phyloP scores from a whole-genome alignment of 169 alveolate genomes.

The Theileria parva region DNA sequence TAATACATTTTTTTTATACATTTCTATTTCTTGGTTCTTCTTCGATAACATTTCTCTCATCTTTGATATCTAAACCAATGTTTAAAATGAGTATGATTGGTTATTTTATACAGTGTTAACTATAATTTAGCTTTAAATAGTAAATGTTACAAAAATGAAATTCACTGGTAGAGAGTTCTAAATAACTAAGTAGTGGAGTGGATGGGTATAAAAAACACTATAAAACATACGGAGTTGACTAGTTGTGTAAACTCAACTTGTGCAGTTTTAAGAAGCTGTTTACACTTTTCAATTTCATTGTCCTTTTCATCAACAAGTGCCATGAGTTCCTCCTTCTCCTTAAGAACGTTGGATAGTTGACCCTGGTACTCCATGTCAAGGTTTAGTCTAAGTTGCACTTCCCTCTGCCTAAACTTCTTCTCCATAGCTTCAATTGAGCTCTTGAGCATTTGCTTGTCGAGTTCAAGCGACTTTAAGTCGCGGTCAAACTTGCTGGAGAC shows the following conservation, averaged over 20 bases:
- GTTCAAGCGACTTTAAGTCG: constrained; percentile 15
- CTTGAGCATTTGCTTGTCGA: constrained; percentile 26
- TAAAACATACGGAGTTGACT: background rate
- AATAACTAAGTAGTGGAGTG: background rate
- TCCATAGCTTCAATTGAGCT: constrained; percentile 37
- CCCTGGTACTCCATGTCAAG: constrained; percentile 53
- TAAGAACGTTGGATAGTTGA: constrained; percentile 24
- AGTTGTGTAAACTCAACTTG: constrained; percentile 37
- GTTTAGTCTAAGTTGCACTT: constrained; percentile 18
- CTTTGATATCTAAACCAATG: background rate
- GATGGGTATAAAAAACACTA: background rate
- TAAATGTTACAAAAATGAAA: background rate
- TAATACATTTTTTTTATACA: constrained; percentile 25
- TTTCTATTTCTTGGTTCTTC: constrained; percentile 21
- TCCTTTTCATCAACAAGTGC: constrained; percentile 19
- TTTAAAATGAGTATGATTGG: background rate
- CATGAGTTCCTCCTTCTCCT: constrained; percentile 30
- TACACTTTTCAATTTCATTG: constrained; percentile 22
- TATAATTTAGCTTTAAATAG: background rate
- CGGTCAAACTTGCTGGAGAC: background rate
- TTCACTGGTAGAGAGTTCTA: background rate
- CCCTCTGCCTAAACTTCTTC: constrained; percentile 34
- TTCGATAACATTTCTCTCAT: constrained; percentile 1
- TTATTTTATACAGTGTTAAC: background rate
- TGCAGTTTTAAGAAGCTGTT: constrained; percentile 11